Conservation (phyloP, 495 filamentous ascomycete species). For the Glonium stellatum region DNA sequence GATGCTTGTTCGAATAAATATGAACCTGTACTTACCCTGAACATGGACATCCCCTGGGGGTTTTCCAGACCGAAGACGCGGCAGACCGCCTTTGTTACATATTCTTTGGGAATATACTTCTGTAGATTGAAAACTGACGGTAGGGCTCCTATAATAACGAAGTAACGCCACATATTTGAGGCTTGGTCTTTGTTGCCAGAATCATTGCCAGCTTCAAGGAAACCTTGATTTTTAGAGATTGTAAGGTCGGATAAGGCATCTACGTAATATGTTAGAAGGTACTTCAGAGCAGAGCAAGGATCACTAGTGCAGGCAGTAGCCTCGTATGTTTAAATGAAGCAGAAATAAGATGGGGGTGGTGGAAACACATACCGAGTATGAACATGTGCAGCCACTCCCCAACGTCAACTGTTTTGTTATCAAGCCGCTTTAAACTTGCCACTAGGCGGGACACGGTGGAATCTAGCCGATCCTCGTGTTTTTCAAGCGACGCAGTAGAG, state of each 20-base stretch:
- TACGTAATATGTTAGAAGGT: neutral
- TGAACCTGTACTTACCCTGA: neutral
- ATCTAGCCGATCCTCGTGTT: neutral
- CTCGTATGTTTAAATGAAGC: neutral
- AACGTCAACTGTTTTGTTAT: neutral
- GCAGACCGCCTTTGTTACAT: neutral
- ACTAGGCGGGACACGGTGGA: neutral
- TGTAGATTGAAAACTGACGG: neutral
- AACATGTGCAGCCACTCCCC: neutral
- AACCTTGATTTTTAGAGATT: neutral
- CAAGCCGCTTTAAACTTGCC: neutral
- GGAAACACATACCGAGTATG: neutral
- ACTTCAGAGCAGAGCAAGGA: neutral
- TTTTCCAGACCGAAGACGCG: neutral
- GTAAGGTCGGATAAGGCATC: neutral
- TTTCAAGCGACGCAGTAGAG: neutral
- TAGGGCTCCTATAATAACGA: neutral
- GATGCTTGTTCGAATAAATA: neutral
- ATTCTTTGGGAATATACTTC: neutral
- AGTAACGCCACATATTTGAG: neutral
- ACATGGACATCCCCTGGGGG: neutral
- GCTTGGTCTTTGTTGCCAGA: neutral
- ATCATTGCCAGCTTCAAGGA: neutral
- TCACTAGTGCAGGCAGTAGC: neutral
- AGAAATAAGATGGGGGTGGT: neutral